Conservation (phyloP, 257 asterid species). For the Solanum medicagineum region DNA sequence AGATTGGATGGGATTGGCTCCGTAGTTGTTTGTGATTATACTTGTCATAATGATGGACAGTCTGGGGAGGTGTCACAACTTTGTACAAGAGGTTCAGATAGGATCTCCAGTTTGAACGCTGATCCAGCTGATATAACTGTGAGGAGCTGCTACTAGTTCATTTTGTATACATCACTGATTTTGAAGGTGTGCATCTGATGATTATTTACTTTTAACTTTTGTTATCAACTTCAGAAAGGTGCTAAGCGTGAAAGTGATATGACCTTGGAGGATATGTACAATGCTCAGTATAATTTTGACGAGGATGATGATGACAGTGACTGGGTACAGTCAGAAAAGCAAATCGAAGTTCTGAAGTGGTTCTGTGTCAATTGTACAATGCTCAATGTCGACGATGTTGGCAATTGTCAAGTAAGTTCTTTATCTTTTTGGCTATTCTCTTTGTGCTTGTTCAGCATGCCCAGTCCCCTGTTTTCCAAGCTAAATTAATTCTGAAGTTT, state of each 20-base stretch:
- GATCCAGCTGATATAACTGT: constrained; percentile 8
- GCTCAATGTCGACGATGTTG: constrained; percentile 43
- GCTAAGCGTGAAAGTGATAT: constrained; percentile 36
- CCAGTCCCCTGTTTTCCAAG: background rate
- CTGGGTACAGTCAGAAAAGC: constrained; percentile 39
- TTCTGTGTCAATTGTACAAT: constrained; percentile 88
- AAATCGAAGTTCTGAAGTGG: constrained; percentile 51
- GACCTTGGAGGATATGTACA: constrained; percentile 70
- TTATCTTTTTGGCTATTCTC: background rate
- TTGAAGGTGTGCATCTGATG: background rate
- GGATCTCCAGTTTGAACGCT: background rate
- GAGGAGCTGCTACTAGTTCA: background rate
- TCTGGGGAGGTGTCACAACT: constrained; percentile 1
- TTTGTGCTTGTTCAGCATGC: background rate
- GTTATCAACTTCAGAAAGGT: constrained; percentile 34
- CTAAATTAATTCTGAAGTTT: background rate
- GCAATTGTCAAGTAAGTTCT: constrained; percentile 53
- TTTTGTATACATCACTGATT: background rate
- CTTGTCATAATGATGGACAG: constrained; percentile 1
- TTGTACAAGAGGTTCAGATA: constrained; percentile 4
- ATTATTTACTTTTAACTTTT: background rate
- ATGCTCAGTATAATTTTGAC: constrained; percentile 34
- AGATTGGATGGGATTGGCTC: constrained; percentile 9
- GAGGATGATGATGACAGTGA: constrained; percentile 74
- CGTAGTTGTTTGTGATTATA: constrained; percentile 10